A percentile compares a stretch with the other conserved stretches of the same genome.
These are phyloP conservation scores for Millerozyma acaciae DNA, from an alignment of 805 yeast species.

Conservation along the genomic window DNA sequence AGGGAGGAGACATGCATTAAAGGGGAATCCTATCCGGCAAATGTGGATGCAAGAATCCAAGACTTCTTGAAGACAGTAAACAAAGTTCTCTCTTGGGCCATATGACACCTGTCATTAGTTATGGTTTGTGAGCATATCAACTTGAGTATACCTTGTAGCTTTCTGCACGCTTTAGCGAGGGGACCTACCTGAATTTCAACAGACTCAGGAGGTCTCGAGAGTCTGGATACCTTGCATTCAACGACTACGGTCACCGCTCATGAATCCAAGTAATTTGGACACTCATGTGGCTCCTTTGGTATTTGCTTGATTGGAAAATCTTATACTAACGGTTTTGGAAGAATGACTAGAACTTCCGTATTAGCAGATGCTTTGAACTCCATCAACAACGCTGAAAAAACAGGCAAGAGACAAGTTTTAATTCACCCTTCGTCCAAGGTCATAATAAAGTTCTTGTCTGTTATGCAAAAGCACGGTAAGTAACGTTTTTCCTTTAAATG, in stretches of 20 bases:
- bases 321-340: constrained; percentile 16
- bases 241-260: constrained; percentile 16
- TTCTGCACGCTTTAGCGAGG: too few relatives aligned
- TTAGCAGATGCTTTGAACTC: constrained; percentile 98
- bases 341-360: constrained; percentile 97
- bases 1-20: too few relatives aligned
- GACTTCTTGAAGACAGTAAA: constrained; percentile 14
- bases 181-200: constrained; percentile 13
- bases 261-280: constrained; percentile 33
- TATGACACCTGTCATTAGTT: too few relatives aligned
- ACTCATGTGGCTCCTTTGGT: constrained; percentile 32
- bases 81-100: constrained; percentile 3
- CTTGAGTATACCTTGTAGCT: too few relatives aligned
- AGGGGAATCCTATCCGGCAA: constrained; percentile 1
- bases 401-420: constrained; percentile 98
- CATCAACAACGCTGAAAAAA: constrained; percentile 98
- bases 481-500: constrained; percentile 3
- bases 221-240: constrained; percentile 22
- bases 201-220: constrained; percentile 17
- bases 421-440: constrained; percentile 98
- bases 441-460: constrained; percentile 92
- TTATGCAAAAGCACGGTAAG: constrained; percentile 85
- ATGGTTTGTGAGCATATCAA: too few relatives aligned
- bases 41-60: constrained; percentile 14
- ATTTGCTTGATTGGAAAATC: constrained; percentile 5